phyloP scores from a whole-genome alignment of 176 grass and related monocot species.

The Avena insularis region DNA sequence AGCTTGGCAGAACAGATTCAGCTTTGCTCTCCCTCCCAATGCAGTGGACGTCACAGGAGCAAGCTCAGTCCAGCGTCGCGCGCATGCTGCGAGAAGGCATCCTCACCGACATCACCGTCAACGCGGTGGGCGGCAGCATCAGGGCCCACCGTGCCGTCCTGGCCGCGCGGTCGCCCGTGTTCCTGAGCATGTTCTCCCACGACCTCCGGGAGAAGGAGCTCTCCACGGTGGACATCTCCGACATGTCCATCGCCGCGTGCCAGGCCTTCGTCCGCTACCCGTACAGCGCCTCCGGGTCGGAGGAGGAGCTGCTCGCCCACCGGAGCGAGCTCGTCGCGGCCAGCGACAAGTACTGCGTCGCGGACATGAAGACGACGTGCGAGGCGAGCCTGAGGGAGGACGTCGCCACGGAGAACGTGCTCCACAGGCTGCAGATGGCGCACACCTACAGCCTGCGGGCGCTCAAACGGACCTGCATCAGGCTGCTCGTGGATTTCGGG shows the following conservation, averaged over 20 bases:
- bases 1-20: too few relatives aligned
- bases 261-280: constrained; percentile 62
- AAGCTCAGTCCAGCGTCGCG: constrained; percentile 1
- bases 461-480: constrained; percentile 58
- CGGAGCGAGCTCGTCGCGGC: too few relatives aligned
- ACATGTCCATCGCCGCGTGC: constrained; percentile 63
- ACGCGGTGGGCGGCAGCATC: constrained; percentile 50
- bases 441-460: constrained; percentile 40
- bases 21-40: not conserved
- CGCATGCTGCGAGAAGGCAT: constrained; percentile 56
- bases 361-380: constrained; percentile 42
- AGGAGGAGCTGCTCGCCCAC: constrained; percentile 40
- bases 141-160: constrained; percentile 50
- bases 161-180: constrained; percentile 16
- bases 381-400: constrained; percentile 51
- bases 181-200: constrained; percentile 72
- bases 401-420: constrained; percentile 46
- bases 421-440: constrained; percentile 57
- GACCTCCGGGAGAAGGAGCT: constrained; percentile 61
- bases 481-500: constrained; percentile 32
- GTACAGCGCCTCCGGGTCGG: constrained; percentile 25
- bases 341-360: too few relatives aligned
- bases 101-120: constrained; percentile 42
- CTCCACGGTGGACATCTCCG: constrained; percentile 58
- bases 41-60: not conserved